Percentiles rank a stretch among this genome's conserved stretches.
These are phyloP conservation scores for Edaphochlamys debaryana DNA, from an alignment of 139 green algal species.

Conservation along the genomic window DNA sequence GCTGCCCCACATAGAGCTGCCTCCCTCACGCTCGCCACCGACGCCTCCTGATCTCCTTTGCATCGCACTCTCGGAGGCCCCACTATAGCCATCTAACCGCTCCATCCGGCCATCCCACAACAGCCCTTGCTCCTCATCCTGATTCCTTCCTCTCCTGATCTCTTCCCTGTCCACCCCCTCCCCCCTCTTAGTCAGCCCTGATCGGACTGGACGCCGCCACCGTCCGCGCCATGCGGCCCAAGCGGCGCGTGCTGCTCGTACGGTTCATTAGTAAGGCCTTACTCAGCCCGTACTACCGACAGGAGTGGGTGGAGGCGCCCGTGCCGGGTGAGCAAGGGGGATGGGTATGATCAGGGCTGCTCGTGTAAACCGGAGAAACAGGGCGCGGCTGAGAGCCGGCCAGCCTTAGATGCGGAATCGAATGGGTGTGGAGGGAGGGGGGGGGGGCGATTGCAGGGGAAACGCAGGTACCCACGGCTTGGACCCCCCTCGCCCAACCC, in stretches of 20 bases:
- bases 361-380: no score
- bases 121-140: not conserved
- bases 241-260: slow-evolving; percentile 77
- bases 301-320: slow-evolving; percentile 56
- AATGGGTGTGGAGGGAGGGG: no score
- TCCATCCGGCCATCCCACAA: no score
- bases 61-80: no score
- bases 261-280: slow-evolving; percentile 80
- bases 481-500: no score
- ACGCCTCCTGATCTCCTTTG: no score
- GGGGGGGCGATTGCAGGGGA: not conserved
- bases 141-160: not conserved
- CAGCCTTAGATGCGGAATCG: no score
- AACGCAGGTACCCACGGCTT: no score
- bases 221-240: slow-evolving; percentile 61
- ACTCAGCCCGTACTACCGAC: slow-evolving; percentile 72
- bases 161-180: not conserved
- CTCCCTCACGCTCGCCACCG: no score
- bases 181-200: slow-evolving; percentile 55
- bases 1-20: not conserved
- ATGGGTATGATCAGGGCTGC: no score
- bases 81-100: no score
- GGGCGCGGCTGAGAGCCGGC: no score
- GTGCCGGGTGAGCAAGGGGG: slow-evolving; percentile 32
- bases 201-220: slow-evolving; percentile 66